Conservation (phyloP, 1,139 yeast species). For the Saccharomyces hybrid region DNA sequence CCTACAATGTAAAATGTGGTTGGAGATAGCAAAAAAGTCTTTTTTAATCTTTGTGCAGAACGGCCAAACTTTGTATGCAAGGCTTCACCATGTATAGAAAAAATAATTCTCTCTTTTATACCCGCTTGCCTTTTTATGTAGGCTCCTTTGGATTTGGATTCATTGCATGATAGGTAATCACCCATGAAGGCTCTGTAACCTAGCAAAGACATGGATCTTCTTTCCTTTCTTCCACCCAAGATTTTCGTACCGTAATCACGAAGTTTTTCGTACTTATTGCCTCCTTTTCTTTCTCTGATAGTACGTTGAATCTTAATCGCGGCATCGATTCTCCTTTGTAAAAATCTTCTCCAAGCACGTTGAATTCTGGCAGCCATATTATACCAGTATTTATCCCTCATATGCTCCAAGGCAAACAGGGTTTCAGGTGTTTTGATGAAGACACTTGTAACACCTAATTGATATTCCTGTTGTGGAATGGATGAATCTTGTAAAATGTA, state of each 20-base stretch:
- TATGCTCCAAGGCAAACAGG: constrained; percentile 85
- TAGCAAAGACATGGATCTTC: constrained; percentile 78
- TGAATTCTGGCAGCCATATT: constrained; percentile 97
- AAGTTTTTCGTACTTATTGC: constrained; percentile 71
- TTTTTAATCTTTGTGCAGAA: constrained; percentile 71
- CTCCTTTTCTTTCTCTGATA: constrained; percentile 75
- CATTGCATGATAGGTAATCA: constrained; percentile 84
- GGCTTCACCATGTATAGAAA: constrained; percentile 77
- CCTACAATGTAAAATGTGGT: constrained; percentile 59
- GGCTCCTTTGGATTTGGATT: constrained; percentile 61
- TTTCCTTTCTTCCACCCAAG: constrained; percentile 72
- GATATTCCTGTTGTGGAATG: constrained; percentile 76
- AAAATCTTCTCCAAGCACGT: constrained; percentile 88
- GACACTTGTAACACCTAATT: constrained; percentile 85
- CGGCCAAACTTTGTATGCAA: constrained; percentile 85
- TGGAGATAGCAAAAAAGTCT: constrained; percentile 64
- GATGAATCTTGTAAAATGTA: constrained; percentile 73
- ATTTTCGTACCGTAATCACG: constrained; percentile 76
- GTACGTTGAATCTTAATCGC: constrained; percentile 78
- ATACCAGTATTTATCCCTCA: constrained; percentile 97
- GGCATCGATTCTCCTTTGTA: constrained; percentile 76
- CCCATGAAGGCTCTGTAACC: constrained; percentile 91
- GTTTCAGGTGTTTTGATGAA: constrained; percentile 97
- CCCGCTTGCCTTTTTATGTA: constrained; percentile 63
- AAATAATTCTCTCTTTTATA: constrained; percentile 58